Percentiles rank a stretch among this genome's conserved stretches.
These are phyloP conservation scores for Neurospora cerealis DNA, from an alignment of 495 filamentous ascomycete genomes.

Conservation along the genomic window DNA sequence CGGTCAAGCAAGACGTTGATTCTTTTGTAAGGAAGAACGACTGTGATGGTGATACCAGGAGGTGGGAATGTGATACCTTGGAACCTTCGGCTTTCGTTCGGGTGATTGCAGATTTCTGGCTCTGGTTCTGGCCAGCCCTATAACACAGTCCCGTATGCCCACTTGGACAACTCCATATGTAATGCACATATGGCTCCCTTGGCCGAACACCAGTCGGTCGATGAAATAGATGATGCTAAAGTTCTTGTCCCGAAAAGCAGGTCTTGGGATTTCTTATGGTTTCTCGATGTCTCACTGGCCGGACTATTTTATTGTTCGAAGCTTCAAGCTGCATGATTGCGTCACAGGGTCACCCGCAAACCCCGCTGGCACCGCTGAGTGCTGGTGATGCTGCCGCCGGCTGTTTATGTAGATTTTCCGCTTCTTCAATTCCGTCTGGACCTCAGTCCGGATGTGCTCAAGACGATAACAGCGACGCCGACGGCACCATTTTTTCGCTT, in stretches of 20 bases:
- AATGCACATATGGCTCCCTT: neutral
- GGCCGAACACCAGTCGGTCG: neutral
- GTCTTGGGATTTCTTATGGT: neutral
- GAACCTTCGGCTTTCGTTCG: neutral
- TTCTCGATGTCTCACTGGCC: neutral
- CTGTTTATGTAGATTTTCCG: neutral
- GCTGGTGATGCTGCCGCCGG: neutral
- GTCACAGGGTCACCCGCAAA: neutral
- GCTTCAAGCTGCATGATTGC: neutral
- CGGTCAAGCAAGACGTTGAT: neutral
- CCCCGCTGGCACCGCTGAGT: neutral
- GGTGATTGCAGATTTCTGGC: neutral
- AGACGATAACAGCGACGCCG: neutral
- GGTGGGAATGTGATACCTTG: neutral
- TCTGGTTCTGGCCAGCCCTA: neutral
- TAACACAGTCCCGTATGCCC: neutral
- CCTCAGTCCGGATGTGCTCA: neutral
- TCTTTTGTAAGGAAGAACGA: neutral
- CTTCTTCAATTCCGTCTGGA: neutral
- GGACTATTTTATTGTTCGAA: neutral
- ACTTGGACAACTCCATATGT: neutral
- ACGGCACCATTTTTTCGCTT: neutral
- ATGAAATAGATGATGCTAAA: neutral
- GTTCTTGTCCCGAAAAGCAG: neutral
- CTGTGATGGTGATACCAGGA: neutral